Base-by-base conservation (phyloP, 2,329 filamentous ascomycete genomes). In the Lojkania enalia region DNA sequence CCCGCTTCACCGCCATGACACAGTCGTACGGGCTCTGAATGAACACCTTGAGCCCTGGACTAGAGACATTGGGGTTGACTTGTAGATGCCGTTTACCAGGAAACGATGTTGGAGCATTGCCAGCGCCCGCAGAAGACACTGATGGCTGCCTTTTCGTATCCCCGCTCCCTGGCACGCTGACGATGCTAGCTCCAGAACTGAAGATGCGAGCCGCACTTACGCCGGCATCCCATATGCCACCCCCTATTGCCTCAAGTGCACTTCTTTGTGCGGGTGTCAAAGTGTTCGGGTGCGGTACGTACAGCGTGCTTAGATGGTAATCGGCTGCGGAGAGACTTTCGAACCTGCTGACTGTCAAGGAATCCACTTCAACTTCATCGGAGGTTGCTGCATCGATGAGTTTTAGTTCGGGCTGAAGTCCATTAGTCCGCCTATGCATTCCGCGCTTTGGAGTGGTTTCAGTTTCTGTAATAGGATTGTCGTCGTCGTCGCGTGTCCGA, bases 21-120 rank as follows among this genome's bases (percentile, higher is more conserved):
- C 91, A 97, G 70, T 99, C 94, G 63, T 95, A 99, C 0, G 94
- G 94, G 58, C 90, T 96, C 61, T 96, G 90, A 30, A 99, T 89
- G 65, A 96, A 96, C 13, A 99, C 87, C 61, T 97, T 88, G 54
- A 85, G 76, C 5, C 85, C 84, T 27, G 78, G 74, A 7, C 78
- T 77, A 4, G 73, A 69, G 14, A 74, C 72, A 53, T 79, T 73
- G 35, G 75, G 77, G 52, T 78, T 76, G 12, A 68, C 63, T 27
- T 58, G 64, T n/a, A 49, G 39, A 35, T 54, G 55, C 27, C 62
- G 51, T 36, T 59, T 65, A 15, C 49, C 53, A 15, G 61, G 50
- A 31, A 45, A 40, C 3, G 57, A 39, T 20, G 53, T 25, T 9
- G 60, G 51, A 27, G 51, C 44, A 35, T 60, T 63, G 3, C 64